These are phyloP conservation scores for Galerina marginata DNA, from an alignment of 768 basidiomycete genomes.

Conservation along the genomic window DNA sequence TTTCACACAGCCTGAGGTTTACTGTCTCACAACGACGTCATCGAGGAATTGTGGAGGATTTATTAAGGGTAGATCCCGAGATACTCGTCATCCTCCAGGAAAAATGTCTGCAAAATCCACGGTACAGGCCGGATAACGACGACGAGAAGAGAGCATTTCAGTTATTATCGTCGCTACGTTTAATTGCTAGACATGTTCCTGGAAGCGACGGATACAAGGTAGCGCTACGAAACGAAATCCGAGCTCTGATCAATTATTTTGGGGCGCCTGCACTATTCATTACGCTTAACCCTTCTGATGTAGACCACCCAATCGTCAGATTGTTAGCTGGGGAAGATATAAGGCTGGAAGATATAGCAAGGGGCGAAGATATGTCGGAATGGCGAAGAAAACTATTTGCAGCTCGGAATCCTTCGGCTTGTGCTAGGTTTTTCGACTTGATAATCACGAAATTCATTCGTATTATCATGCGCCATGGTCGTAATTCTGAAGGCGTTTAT, in stretches of 20 bases:
- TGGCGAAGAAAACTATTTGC: slow-evolving; percentile 7
- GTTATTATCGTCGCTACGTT: background rate
- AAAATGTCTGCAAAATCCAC: background rate
- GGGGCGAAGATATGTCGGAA: background rate
- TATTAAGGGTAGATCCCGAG: background rate
- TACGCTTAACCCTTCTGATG: background rate
- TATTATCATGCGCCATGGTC: slow-evolving; percentile 10
- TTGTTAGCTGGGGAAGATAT: background rate
- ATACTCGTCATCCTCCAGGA: background rate
- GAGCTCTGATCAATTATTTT: background rate
- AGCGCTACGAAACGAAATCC: background rate
- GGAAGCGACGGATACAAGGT: background rate
- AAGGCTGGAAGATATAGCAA: background rate
- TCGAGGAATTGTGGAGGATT: background rate
- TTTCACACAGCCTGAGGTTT: background rate
- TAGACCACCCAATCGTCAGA: background rate
- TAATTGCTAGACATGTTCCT: background rate
- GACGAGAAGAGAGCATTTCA: background rate
- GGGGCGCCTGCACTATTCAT: background rate
- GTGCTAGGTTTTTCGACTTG: slow-evolving; percentile 25
- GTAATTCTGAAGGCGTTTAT: background rate
- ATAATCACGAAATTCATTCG: slow-evolving; percentile 18
- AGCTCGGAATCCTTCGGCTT: slow-evolving; percentile 21
- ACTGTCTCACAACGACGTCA: background rate
- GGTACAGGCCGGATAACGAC: background rate